phyloP scores from a whole-genome alignment of 495 filamentous ascomycete genomes.

The Hypoxylon cercidicola region DNA sequence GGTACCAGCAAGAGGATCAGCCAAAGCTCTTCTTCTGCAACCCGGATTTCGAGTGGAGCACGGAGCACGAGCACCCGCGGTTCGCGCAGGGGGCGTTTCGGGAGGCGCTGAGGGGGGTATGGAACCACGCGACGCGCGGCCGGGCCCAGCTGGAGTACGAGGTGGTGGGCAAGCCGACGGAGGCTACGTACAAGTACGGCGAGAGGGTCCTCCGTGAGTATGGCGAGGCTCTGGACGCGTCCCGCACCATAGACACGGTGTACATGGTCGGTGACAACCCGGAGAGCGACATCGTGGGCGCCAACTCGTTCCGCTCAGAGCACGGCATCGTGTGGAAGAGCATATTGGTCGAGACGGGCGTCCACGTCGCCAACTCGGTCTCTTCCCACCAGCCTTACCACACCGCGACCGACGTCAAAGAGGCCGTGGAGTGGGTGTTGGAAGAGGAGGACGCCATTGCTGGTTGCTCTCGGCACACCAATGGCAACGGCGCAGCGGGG shows the following conservation, averaged over 20 bases:
- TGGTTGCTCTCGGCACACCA: not conserved
- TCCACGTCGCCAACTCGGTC: slow-evolving; percentile 30
- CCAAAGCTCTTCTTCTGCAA: slow-evolving; percentile 82
- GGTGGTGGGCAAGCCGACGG: slow-evolving; percentile 80
- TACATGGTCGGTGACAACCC: slow-evolving; percentile 94
- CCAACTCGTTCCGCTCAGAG: slow-evolving; percentile 71
- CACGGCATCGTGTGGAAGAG: slow-evolving; percentile 73
- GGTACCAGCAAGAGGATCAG: slow-evolving; percentile 75
- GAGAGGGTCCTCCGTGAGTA: slow-evolving; percentile 71
- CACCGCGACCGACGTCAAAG: slow-evolving; percentile 47
- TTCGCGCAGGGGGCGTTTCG: slow-evolving; percentile 88
- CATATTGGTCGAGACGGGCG: slow-evolving; percentile 75
- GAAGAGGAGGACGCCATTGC: slow-evolving; percentile 31
- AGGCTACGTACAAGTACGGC: slow-evolving; percentile 76
- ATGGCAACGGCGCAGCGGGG: no score
- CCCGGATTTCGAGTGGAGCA: slow-evolving; percentile 83
- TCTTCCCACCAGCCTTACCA: slow-evolving; percentile 45
- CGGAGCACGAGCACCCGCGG: slow-evolving; percentile 76
- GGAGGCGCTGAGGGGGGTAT: slow-evolving; percentile 74
- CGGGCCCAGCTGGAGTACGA: slow-evolving; percentile 66
- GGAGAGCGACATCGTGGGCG: slow-evolving; percentile 79
- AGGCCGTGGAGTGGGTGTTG: slow-evolving; percentile 53
- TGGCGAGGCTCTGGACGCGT: slow-evolving; percentile 55
- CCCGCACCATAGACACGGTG: slow-evolving; percentile 68
- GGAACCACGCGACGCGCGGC: slow-evolving; percentile 69